Evolutionary conservation across 441 rosid species (phyloP).

Genomic region (Pelargonium cotyledonis): DNA sequence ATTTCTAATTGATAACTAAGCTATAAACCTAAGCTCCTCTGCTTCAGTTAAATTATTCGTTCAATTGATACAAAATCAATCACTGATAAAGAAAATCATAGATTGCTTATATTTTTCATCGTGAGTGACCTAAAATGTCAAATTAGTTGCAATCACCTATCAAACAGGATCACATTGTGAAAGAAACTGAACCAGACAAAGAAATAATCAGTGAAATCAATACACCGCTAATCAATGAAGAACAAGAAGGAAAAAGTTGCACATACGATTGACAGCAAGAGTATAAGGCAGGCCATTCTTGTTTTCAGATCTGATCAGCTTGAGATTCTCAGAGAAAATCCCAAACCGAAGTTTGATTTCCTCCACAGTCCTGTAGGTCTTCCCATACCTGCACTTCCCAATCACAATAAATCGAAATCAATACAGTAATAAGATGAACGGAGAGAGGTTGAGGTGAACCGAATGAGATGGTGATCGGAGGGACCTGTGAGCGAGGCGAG

Average conservation of each 20-base stretch:
- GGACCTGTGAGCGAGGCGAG: slow-evolving; percentile 74
- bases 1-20: neutral
- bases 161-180: neutral
- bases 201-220: neutral
- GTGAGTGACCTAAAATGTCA: neutral
- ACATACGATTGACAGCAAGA: slow-evolving; percentile 59
- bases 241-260: too few relatives aligned
- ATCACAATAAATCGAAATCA: neutral
- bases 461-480: neutral
- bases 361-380: slow-evolving; percentile 52
- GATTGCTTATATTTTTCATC: neutral
- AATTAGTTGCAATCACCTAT: neutral
- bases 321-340: slow-evolving; percentile 60
- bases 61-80: neutral
- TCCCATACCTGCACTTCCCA: slow-evolving; percentile 45
- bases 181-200: neutral
- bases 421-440: neutral
- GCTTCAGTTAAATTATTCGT: neutral
- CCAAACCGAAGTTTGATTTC: slow-evolving; percentile 68
- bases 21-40: neutral
- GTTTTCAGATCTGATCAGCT: slow-evolving; percentile 73
- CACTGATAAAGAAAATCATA: neutral
- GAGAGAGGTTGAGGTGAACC: too few relatives aligned
- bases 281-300: slow-evolving; percentile 50
- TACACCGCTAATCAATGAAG: neutral